Evolutionary conservation across 176 grass and related monocot species (phyloP).

Genomic region (Dendrocalamus sinicus): DNA sequence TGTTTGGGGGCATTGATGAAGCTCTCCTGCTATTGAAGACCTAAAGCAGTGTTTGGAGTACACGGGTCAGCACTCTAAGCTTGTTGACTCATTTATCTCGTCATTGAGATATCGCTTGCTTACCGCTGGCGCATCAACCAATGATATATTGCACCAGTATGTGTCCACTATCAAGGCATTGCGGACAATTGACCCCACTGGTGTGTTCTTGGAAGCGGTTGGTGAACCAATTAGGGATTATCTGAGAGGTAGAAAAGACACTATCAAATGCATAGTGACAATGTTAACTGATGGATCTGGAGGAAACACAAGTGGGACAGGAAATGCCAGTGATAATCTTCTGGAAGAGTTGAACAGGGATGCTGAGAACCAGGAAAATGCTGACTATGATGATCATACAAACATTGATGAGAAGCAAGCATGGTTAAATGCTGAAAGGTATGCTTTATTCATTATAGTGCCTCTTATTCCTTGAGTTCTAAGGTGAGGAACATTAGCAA

Average conservation of each 20-base stretch:
- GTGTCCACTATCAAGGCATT: slow-evolving; percentile 95
- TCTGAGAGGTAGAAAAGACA: slow-evolving; percentile 93
- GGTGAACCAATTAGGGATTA: slow-evolving; percentile 99
- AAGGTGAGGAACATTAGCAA: background rate
- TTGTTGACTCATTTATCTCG: slow-evolving; percentile 96
- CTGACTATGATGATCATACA: slow-evolving; percentile 79
- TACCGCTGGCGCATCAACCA: slow-evolving; percentile 96
- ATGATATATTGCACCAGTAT: slow-evolving; percentile 99
- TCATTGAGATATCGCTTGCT: slow-evolving; percentile 87
- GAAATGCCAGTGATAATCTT: slow-evolving; percentile 80
- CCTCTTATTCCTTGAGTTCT: background rate
- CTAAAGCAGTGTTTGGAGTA: slow-evolving; percentile 93
- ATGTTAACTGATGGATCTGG: slow-evolving; percentile 93
- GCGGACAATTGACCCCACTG: slow-evolving; percentile 87
- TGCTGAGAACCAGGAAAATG: slow-evolving; percentile 79
- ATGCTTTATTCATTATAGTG: slow-evolving; percentile 40
- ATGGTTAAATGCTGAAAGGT: slow-evolving; percentile 94
- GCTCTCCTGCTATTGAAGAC: slow-evolving; percentile 94
- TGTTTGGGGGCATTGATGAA: slow-evolving; percentile 51
- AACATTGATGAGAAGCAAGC: slow-evolving; percentile 94
- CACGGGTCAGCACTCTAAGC: slow-evolving; percentile 93
- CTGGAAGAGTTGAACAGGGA: slow-evolving; percentile 98
- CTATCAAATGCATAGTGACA: slow-evolving; percentile 98
- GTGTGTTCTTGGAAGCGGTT: slow-evolving; percentile 96
- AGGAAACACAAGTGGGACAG: slow-evolving; percentile 68